Base-by-base conservation (phyloP, 2,329 filamentous ascomycete species). In the Scedosporium dehoogii region DNA sequence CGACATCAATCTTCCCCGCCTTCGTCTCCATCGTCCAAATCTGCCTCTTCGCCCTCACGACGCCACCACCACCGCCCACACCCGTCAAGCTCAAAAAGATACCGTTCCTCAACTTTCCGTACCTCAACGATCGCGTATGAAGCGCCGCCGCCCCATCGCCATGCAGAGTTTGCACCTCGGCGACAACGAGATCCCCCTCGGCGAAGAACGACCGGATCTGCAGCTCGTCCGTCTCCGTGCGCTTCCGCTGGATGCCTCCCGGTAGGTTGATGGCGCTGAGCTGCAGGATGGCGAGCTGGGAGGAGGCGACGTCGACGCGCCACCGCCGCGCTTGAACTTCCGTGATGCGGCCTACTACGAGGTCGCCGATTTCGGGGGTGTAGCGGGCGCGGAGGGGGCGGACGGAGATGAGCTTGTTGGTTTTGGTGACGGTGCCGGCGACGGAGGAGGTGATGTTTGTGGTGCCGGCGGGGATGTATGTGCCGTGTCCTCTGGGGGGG, bases 151-250 rank as follows among this genome's bases (percentile, higher is more conserved):
- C 88, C 63, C 92, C 93, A 75, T 97, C 93, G 63, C 86, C 83
- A 73, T 92, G 91, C 62, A 99, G 80, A 68, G 85, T 85, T 81
- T 99, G 94, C 62, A 99, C 94, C 77, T 99, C 94, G 1, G 94
- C 94, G 18, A 97, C 90, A 16, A 99, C 79, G 60, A 99, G 78
- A 73, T 99, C 94, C 12, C 94, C 94, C 75, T 99, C 94, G 62
- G 89, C 87, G 77, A 99, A 97, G 76, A 97, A 99, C n/a, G 87
- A 91, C 59, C 94, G 86, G 75, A 99, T 97, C 76, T 97, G 94
- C 69, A 99, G 81, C 78, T 97, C 94, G 74, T 99, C 94, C 16
- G 94, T 96, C 70, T 93, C 92, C 29, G 94, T 99, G 67, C 94
- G 83, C 72, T 93, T 90, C 63, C 94, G 85, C 69, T 97, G 80